Evolutionary conservation across 192 early-diverging fungal genomes (phyloP).

Genomic region (Chytriomyces sp.): DNA sequence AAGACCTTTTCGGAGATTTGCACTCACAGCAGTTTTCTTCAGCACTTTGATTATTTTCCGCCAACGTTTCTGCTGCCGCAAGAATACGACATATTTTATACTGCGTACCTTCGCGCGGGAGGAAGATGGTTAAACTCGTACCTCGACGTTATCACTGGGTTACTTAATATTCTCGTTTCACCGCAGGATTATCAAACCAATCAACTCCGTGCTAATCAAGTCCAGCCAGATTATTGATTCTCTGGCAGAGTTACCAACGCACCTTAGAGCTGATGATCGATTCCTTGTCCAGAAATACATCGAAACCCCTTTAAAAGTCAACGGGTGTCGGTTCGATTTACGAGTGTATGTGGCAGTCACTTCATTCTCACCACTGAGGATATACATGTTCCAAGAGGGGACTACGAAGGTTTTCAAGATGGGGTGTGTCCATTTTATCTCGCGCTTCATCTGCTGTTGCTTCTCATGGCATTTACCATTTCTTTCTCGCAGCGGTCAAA

Average conservation of each 20-base stretch:
- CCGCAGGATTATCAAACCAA: conserved; percentile 28
- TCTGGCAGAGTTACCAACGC: conserved; percentile 35
- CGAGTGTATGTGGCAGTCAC: conserved; percentile 51
- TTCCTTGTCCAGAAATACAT: conserved; percentile 43
- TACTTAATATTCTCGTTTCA: not conserved
- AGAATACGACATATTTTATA: conserved; percentile 37
- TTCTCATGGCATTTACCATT: not conserved
- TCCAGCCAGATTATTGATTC: conserved; percentile 27
- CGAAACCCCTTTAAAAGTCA: conserved; percentile 43
- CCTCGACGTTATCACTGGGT: not conserved
- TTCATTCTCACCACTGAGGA: conserved; percentile 43
- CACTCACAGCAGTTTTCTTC: not conserved
- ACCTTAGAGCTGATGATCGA: conserved; percentile 23
- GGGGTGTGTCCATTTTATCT: conserved; percentile 26
- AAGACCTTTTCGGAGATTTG: conserved; percentile 13
- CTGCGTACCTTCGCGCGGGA: conserved; percentile 24
- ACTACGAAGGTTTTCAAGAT: conserved; percentile 39
- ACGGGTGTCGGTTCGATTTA: conserved; percentile 51
- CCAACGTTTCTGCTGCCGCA: conserved; percentile 34
- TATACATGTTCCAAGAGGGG: conserved; percentile 48
- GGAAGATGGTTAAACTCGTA: conserved; percentile 16
- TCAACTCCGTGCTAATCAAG: not conserved
- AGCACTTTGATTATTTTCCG: conserved; percentile 39
- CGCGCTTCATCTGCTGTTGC: not conserved
- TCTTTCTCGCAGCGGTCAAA: conserved; percentile 10